Evolutionary conservation across 1,139 yeast genomes (phyloP), one percentile per base, ranked within the genome.

Genomic region (Sugiyamaella pinicola): DNA sequence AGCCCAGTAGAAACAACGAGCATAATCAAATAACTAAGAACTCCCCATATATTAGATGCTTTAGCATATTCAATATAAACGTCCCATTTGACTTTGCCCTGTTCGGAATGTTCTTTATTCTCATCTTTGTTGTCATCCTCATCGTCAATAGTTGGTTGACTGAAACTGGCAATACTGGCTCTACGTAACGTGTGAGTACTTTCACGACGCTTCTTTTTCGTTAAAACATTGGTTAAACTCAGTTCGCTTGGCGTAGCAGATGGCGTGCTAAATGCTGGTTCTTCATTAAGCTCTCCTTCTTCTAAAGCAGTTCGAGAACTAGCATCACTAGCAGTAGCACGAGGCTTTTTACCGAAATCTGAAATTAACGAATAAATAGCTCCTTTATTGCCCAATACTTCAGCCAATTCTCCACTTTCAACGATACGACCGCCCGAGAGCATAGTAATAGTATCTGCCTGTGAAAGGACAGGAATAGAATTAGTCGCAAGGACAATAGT

Each of bases 41-140:
- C 96, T 59, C 82, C 83, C 49, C 67, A 70, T n/a, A 87, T 80
- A 59, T 89, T 88, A 74, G 97, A 90, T 0, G 98, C 96, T 61
- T 79, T 81, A 21, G 95, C 96, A 66, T 95, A 93, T 58, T 82
- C 88, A 57, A 72, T 63, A 69, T 93, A 93, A 41, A 95, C 91
- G 35, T 79, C 77, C 96, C 96, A 88, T 66, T 88, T 87, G 51
- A 93, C 99, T 66, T 89, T 84, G 58, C 99, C 99, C 69, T 89
- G 95, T 72, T 93, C 96, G 57, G 86, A 80, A 60, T 84, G 91
- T 71, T 95, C 99, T 55, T 68, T 67, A 37, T 56, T 50, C 50
- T 62, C 65, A 33, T 64, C 63, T 35, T 61, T 62, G 21, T 67
- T 64, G 37, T 60, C 60, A 41, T 59, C 61, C 26, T 63, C 65